Conservation (phyloP, 805 yeast species). For the Metschnikowia drakensbergensis region DNA sequence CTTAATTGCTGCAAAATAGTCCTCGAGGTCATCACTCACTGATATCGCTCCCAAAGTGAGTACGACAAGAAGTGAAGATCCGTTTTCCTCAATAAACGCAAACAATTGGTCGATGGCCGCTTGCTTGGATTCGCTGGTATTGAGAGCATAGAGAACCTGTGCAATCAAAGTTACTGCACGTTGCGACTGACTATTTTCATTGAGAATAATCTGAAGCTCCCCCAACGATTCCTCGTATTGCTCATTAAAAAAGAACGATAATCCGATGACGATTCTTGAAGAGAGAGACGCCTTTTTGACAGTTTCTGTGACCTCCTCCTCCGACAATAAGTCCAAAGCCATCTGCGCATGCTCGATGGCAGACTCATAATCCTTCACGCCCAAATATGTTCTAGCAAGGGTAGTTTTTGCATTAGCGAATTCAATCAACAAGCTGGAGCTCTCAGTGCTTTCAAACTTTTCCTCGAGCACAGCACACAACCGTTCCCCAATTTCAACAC, state of each 20-base stretch:
- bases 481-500: conserved; percentile 44
- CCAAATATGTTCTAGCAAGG: conserved; percentile 67
- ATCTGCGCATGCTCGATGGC: conserved; percentile 62
- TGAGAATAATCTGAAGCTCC: conserved; percentile 62
- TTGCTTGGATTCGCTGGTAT: conserved; percentile 70
- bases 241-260: conserved; percentile 60
- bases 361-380: conserved; percentile 47
- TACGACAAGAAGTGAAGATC: conserved; percentile 63
- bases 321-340: conserved; percentile 48
- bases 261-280: conserved; percentile 65
- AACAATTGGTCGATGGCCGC: conserved; percentile 85
- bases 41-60: conserved; percentile 78
- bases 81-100: conserved; percentile 56
- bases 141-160: conserved; percentile 74
- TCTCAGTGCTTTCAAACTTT: conserved; percentile 54
- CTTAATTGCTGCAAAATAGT: conserved; percentile 58
- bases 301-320: conserved; percentile 25
- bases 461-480: conserved; percentile 50
- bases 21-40: conserved; percentile 55
- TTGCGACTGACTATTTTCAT: conserved; percentile 50
- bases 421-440: conserved; percentile 40
- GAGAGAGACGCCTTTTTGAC: conserved; percentile 44
- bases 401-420: conserved; percentile 65
- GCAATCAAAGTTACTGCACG: conserved; percentile 70
- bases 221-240: conserved; percentile 64